These are phyloP conservation scores for Xylaria sp. DNA, from an alignment of 2,329 filamentous ascomycete genomes.

Conservation along the genomic window DNA sequence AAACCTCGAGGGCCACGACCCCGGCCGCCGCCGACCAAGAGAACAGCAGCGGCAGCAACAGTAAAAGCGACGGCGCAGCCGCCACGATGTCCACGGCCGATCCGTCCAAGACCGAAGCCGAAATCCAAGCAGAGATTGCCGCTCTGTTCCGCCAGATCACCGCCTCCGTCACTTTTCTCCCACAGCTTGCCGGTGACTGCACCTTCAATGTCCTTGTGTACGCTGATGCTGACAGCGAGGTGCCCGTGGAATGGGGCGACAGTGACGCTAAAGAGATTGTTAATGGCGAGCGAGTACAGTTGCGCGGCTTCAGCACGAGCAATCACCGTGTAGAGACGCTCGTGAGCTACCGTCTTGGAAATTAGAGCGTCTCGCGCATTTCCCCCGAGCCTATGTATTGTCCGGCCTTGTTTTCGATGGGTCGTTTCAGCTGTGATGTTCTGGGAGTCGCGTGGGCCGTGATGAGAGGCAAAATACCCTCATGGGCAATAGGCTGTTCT, in stretches of 20 bases:
- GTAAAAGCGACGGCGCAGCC: slow-evolving; percentile 47
- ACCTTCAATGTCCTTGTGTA: slow-evolving; percentile 99
- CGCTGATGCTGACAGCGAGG: slow-evolving; percentile 94
- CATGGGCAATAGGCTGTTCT: slow-evolving; percentile 3
- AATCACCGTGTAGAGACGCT: slow-evolving; percentile 94
- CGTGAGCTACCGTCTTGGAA: slow-evolving; percentile 83
- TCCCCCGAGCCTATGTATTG: not conserved
- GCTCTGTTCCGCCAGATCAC: slow-evolving; percentile 98
- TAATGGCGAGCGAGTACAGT: slow-evolving; percentile 92
- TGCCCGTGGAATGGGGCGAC: slow-evolving; percentile 98
- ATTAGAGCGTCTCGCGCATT: slow-evolving; percentile 44
- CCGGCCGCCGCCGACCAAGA: slow-evolving; percentile 71
- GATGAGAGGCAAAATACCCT: not conserved
- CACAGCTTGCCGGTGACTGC: slow-evolving; percentile 92
- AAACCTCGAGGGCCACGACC: slow-evolving; percentile 60
- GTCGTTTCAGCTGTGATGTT: not conserved
- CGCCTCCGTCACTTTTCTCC: slow-evolving; percentile 94
- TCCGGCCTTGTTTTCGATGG: not conserved
- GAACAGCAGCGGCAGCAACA: slow-evolving; percentile 58
- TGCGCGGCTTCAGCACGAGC: slow-evolving; percentile 95
- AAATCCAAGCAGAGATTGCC: slow-evolving; percentile 96
- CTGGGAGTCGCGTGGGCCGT: not conserved
- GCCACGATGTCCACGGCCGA: slow-evolving; percentile 45
- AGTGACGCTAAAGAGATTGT: slow-evolving; percentile 97
- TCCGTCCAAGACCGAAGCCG: slow-evolving; percentile 86